Conservation (phyloP, 2,329 filamentous ascomycete species). For the Xylaria digitata region DNA sequence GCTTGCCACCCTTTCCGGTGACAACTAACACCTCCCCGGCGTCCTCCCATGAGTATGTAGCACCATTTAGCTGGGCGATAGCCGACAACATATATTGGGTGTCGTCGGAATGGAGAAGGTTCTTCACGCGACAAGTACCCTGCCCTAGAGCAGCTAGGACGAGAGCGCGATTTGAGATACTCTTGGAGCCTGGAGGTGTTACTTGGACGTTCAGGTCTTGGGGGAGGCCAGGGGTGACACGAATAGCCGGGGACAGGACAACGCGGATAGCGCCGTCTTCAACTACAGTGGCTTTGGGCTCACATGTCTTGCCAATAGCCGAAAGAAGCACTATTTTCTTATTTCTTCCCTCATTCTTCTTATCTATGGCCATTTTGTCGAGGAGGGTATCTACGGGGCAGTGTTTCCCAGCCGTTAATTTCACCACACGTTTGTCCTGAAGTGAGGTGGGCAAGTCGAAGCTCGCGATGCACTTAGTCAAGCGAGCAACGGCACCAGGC, state of each 20-base stretch:
- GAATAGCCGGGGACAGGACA: constrained; percentile 81
- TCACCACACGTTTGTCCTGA: constrained; percentile 83
- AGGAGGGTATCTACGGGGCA: constrained; percentile 89
- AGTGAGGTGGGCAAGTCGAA: constrained; percentile 90
- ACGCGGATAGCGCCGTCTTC: constrained; percentile 85
- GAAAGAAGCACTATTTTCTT: constrained; percentile 97
- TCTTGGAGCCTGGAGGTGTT: constrained; percentile 94
- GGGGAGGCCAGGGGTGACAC: constrained; percentile 78
- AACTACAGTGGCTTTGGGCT: constrained; percentile 90
- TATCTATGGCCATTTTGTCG: constrained; percentile 96
- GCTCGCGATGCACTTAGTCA: constrained; percentile 93
- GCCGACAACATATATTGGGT: constrained; percentile 97
- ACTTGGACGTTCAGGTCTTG: constrained; percentile 75
- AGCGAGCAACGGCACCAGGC: constrained; percentile 86
- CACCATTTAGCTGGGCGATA: constrained; percentile 84
- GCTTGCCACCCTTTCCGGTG: constrained; percentile 86
- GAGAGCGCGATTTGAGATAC: constrained; percentile 94
- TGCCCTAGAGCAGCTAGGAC: constrained; percentile 91
- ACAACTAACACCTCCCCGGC: constrained; percentile 92
- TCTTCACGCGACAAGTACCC: constrained; percentile 88
- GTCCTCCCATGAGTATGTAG: constrained; percentile 92
- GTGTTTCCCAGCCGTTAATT: constrained; percentile 84
- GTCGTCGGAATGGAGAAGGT: constrained; percentile 94
- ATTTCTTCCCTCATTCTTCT: constrained; percentile 95
- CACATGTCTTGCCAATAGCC: constrained; percentile 87